Evolutionary conservation across 495 filamentous ascomycete species (phyloP).

Genomic region (Xylaria scruposa): DNA sequence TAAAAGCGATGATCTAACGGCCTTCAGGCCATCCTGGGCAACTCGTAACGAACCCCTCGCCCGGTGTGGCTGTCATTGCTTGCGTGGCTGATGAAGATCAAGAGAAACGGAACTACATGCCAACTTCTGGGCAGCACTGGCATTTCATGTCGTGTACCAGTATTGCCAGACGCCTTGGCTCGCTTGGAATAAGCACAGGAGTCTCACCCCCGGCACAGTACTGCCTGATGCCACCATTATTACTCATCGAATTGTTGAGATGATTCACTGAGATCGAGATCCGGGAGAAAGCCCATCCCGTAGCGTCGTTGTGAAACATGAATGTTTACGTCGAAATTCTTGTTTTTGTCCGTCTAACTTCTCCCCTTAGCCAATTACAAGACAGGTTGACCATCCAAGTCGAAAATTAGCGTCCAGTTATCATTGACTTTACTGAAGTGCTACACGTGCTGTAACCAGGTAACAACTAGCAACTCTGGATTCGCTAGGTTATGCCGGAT

Average conservation of each 20-base stretch:
- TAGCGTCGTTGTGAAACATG: constrained; percentile 2
- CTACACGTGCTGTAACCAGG: constrained; percentile 4
- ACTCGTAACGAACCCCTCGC: constrained; percentile 15
- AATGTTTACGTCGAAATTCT: constrained; percentile 7
- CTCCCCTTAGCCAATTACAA: constrained; percentile 1
- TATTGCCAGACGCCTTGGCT: neutral
- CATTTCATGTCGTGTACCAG: constrained; percentile 24
- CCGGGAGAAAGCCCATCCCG: neutral
- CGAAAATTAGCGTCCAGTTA: neutral
- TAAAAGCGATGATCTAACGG: constrained; percentile 27
- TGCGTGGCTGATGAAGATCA: constrained; percentile 20
- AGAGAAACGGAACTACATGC: neutral
- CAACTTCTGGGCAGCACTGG: constrained; percentile 11
- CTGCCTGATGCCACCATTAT: neutral
- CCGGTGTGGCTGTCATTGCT: constrained; percentile 27
- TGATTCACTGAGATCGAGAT: constrained; percentile 14
- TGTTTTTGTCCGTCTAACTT: constrained; percentile 6
- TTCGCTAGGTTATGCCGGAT: constrained; percentile 1
- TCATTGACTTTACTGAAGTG: neutral
- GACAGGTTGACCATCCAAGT: neutral
- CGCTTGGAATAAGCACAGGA: neutral
- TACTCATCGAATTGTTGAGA: neutral
- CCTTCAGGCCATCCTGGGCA: constrained; percentile 20
- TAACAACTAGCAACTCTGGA: constrained; percentile 9
- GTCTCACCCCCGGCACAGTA: neutral